These are phyloP conservation scores for Datura wrightii DNA, from an alignment of 257 asterid genomes.

Conservation along the genomic window DNA sequence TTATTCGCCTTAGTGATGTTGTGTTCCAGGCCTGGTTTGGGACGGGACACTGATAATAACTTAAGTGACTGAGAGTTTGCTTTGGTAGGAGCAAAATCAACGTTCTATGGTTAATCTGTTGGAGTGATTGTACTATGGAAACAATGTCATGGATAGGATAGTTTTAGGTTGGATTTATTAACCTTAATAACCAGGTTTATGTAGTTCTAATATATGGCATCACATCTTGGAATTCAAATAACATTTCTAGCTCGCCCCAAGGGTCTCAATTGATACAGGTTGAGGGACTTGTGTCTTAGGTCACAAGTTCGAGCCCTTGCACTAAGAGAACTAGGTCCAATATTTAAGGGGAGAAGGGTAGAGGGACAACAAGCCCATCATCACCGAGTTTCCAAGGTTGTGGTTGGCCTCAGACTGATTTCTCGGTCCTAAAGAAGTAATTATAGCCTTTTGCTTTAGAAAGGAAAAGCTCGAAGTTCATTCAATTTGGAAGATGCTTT, in stretches of 20 bases:
- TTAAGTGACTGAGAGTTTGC: neutral
- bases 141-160: neutral
- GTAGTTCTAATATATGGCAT: neutral
- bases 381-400: neutral
- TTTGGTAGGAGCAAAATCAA: neutral
- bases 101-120: neutral
- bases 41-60: neutral
- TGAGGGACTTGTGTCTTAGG: neutral
- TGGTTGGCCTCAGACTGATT: too few species aligned
- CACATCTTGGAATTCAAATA: neutral
- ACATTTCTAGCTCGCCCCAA: neutral
- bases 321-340: neutral
- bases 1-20: neutral
- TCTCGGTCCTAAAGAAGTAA: too few species aligned
- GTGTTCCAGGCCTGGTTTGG: neutral
- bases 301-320: neutral
- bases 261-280: neutral
- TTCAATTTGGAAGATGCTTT: neutral
- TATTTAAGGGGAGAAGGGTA: neutral
- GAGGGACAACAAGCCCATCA: neutral
- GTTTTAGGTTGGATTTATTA: neutral
- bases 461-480: neutral
- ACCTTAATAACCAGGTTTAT: neutral
- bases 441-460: neutral
- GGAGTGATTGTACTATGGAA: neutral